Base-by-base conservation (phyloP, 306 rosid species). In the Albizia julibrissin region DNA sequence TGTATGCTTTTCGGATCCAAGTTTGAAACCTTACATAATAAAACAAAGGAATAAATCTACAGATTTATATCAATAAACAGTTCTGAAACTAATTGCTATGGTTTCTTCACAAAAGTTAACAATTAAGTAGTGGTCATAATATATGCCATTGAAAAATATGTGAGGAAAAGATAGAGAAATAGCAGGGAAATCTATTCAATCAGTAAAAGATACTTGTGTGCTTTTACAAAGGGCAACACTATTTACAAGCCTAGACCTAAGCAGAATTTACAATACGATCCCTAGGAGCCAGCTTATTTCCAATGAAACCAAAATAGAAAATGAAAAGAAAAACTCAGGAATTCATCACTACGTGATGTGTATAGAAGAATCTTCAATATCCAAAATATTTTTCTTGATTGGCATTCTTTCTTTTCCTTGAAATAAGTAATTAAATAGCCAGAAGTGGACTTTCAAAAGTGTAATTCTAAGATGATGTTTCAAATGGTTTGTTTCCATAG, bases 1-100 rank as follows among this genome's bases (percentile, higher is more conserved):
- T 44, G 91, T 93, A 82, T 91, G 99, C 93, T 87, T 93, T 86
- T 92, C 98, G 3, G 97, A 85, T 84, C 99, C 99, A 85, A 93
- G 94, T 85, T 93, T 95, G 88, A 95, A 95, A 80, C 99, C 99
- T 95, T 85, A 70, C 46, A 84, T 1, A 79, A 69, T 22, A 82
- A 78, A 56, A 39, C 14, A 43, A 84, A 69, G 22, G 43, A 18
- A 12, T 77, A 71, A 68, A 65, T 27, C 69, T 64, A 64, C 10
- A 27, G 2, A 64, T 62, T 62, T 61, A 61, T 61, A 12, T 11
- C 19, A 64, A 64, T 12, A 29, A n/a, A n/a, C 26, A 58, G 14
- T 22, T 58, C 14, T n/a, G 29, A 12, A 58, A 54, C 27, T n/a
- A n/a, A 58, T 56, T 21, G 9, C 14, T 0, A 58, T n/a, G 64